These are phyloP conservation scores for Danielia reshetovae DNA, from an alignment of 805 yeast genomes.

Conservation along the genomic window DNA sequence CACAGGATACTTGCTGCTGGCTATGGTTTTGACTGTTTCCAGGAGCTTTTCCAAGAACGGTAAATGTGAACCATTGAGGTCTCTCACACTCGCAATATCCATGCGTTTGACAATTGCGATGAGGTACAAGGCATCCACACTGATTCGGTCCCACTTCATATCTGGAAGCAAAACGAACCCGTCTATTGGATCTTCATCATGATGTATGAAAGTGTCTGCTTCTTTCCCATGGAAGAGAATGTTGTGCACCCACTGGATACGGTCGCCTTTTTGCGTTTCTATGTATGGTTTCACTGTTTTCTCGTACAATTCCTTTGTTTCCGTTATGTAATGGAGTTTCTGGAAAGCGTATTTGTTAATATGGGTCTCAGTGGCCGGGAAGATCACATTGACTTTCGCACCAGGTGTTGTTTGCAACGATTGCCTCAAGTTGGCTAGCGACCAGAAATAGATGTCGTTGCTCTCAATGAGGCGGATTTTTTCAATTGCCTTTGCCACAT, in stretches of 20 bases:
- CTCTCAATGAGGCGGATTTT: conserved; percentile 42
- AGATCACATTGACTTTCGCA: conserved; percentile 71
- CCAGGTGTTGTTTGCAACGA: conserved; percentile 48
- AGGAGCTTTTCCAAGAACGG: conserved; percentile 52
- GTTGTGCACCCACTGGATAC: conserved; percentile 87
- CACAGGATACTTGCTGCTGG: conserved; percentile 39
- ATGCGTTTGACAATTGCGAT: conserved; percentile 69
- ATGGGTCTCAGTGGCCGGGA: conserved; percentile 87
- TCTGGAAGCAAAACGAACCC: conserved; percentile 86
- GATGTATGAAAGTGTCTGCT: conserved; percentile 70
- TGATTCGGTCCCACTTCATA: conserved; percentile 91
- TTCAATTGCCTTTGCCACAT: conserved; percentile 11
- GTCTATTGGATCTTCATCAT: conserved; percentile 48
- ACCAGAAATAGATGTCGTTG: conserved; percentile 89
- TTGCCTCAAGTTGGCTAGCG: conserved; percentile 48
- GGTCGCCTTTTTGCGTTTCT: conserved; percentile 65
- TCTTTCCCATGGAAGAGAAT: conserved; percentile 81
- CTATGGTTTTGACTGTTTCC: conserved; percentile 42
- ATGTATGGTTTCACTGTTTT: conserved; percentile 70
- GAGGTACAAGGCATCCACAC: conserved; percentile 67
- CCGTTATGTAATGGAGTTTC: conserved; percentile 57
- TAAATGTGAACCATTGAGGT: conserved; percentile 56
- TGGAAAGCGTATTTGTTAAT: conserved; percentile 70
- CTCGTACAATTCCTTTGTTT: conserved; percentile 75
- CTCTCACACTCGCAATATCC: conserved; percentile 73